Percentiles rank a stretch among this genome's conserved stretches.
Conservation (phyloP, 2,329 filamentous ascomycete species). For the Pseudocercospora fijiensis region DNA sequence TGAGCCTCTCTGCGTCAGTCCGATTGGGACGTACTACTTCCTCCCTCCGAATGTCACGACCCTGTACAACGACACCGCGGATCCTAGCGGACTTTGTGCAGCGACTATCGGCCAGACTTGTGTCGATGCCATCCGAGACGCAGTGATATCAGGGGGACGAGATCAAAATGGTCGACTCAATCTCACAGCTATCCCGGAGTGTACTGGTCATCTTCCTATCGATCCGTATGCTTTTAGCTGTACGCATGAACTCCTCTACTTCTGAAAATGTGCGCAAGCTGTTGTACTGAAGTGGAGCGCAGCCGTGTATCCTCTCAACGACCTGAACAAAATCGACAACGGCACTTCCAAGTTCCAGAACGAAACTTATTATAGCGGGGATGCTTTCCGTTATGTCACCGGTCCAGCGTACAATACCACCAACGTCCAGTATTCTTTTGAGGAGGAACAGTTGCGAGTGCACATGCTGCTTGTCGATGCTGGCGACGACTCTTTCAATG, state of each 20-base stretch:
- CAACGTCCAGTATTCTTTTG: neutral
- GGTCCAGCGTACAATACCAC: neutral
- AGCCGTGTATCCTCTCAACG: neutral
- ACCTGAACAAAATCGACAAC: neutral
- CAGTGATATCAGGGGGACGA: neutral
- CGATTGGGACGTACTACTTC: neutral
- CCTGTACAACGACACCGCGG: conserved; percentile 1
- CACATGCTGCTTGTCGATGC: neutral
- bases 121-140: neutral
- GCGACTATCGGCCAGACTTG: neutral
- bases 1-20: neutral
- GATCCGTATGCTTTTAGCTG: neutral
- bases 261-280: neutral
- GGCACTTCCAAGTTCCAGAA: neutral
- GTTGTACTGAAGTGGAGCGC: neutral
- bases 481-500: neutral
- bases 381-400: neutral
- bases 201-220: neutral
- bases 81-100: neutral
- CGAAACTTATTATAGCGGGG: neutral
- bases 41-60: conserved; percentile 1
- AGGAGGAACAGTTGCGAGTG: neutral
- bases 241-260: neutral
- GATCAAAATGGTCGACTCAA: neutral
- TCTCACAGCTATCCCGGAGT: conserved; percentile 1